These are phyloP conservation scores for Neurospora sp. DNA, from an alignment of 495 filamentous ascomycete species.

Conservation along the genomic window DNA sequence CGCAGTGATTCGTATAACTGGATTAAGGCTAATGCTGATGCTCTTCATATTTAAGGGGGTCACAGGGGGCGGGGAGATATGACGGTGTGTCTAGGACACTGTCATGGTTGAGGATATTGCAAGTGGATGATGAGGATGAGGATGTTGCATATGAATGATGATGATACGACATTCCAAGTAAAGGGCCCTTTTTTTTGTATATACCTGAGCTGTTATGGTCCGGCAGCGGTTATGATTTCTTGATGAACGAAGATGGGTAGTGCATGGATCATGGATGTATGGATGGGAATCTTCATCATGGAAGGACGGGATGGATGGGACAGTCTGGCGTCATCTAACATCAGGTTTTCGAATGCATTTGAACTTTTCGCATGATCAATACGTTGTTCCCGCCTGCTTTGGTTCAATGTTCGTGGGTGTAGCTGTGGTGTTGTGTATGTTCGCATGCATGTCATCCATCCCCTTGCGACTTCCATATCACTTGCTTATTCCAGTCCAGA, in stretches of 20 bases:
- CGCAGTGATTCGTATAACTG: conserved; percentile 39
- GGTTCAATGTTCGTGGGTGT: too few species aligned
- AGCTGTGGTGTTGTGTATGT: too few species aligned
- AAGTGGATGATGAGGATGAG: too few species aligned
- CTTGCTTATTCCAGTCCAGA: too few species aligned
- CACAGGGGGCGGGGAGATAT: neutral
- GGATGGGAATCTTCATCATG: too few species aligned
- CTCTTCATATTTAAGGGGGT: conserved; percentile 38
- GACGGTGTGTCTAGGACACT: neutral
- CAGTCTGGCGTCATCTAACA: neutral
- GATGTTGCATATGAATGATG: neutral
- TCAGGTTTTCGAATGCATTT: neutral
- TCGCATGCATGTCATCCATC: too few species aligned
- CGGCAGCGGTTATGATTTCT: neutral
- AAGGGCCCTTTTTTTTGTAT: neutral
- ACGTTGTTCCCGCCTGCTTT: too few species aligned
- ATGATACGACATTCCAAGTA: neutral
- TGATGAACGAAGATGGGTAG: neutral
- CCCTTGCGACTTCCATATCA: too few species aligned
- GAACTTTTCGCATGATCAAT: neutral
- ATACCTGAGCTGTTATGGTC: neutral
- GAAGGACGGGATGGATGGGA: neutral
- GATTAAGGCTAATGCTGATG: conserved; percentile 33
- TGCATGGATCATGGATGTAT: too few species aligned
- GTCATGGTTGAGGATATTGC: neutral